Base-by-base conservation (phyloP, 2,329 filamentous ascomycete genomes). In the Penicillium capsulatum region DNA sequence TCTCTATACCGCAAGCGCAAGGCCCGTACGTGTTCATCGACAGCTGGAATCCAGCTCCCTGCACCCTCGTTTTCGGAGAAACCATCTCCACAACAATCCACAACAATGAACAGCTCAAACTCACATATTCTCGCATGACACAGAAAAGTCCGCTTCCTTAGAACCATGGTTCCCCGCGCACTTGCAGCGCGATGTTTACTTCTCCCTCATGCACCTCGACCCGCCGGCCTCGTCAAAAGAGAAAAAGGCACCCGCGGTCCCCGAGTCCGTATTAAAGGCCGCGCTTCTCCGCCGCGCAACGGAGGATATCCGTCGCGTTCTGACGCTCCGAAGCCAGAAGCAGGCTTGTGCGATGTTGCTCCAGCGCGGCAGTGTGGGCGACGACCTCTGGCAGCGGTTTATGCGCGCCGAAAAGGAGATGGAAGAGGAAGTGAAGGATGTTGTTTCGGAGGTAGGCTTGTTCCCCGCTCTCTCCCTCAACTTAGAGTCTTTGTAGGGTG, bases 341-440 rank as follows among this genome's bases (percentile, higher is more conserved):
- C 85, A 86, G 57, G 88, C 92, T 6, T 80, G 94, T 59, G 83
- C 84, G 60, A 78, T 82, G 16, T 71, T 98, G 51, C 68, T 97
- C 55, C 88, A 94, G 68, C 77, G 88, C 48, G 92, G 92, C 34
- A 94, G 88, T 59, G 89, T 98, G 2, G 91, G 92, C 10, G 92
- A 98, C 63, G 92, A 98, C 65, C 69, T 98, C 53, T 95, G 89
- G 85, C 87, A 96, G 72, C 77, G 91, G 27, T 95, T 97, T 66
- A 69, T 83, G 67, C 79, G 88, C 35, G 92, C 91, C 1, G 92
- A 98, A 77, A 90, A 94, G 72, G 92, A 98, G 69, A 94, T 97
- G 74, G 90, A 98, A 70, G 87, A 89, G 53, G 92, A 98, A 69
- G 75, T 98, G 46, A 80, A 87, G 56, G 92, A 98, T 67, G 91